These are phyloP conservation scores for Pseudogymnoascus sp. DNA, from an alignment of 2,329 filamentous ascomycete species.

Conservation along the genomic window DNA sequence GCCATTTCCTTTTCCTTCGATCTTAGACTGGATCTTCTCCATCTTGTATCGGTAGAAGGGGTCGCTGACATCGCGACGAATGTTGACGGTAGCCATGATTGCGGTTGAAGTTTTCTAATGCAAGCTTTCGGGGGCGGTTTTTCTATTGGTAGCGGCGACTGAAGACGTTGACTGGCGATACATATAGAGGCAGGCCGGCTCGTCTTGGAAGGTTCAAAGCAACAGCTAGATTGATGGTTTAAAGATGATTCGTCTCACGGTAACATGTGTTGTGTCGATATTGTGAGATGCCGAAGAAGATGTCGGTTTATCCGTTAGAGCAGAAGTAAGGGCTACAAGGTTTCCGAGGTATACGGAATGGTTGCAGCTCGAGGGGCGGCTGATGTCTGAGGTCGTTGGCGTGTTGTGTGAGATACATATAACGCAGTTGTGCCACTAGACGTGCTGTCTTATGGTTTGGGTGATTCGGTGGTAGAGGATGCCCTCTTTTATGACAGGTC, in stretches of 20 bases:
- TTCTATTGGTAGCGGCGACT: neutral
- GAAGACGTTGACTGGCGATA: neutral
- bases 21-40: constrained; percentile 97
- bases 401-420: constrained; percentile 41
- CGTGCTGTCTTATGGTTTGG: constrained; percentile 26
- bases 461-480: constrained; percentile 18
- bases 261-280: constrained; percentile 1
- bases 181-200: constrained; percentile 6
- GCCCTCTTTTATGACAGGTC: constrained; percentile 17
- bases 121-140: neutral
- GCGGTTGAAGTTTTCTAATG: constrained; percentile 30
- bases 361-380: constrained; percentile 90
- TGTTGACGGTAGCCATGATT: constrained; percentile 96
- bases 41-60: constrained; percentile 99
- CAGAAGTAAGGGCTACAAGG: constrained; percentile 82
- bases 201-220: neutral
- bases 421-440: constrained; percentile 31
- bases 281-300: constrained; percentile 14
- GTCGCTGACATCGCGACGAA: constrained; percentile 95
- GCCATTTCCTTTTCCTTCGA: constrained; percentile 98
- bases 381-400: constrained; percentile 89
- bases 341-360: constrained; percentile 93
- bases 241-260: constrained; percentile 6
- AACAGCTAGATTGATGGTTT: constrained; percentile 2
- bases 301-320: constrained; percentile 75